Percentiles rank a stretch among this genome's conserved stretches.
Evolutionary conservation across 306 rosid species (phyloP).

Genomic region (Lagenaria siceraria): DNA sequence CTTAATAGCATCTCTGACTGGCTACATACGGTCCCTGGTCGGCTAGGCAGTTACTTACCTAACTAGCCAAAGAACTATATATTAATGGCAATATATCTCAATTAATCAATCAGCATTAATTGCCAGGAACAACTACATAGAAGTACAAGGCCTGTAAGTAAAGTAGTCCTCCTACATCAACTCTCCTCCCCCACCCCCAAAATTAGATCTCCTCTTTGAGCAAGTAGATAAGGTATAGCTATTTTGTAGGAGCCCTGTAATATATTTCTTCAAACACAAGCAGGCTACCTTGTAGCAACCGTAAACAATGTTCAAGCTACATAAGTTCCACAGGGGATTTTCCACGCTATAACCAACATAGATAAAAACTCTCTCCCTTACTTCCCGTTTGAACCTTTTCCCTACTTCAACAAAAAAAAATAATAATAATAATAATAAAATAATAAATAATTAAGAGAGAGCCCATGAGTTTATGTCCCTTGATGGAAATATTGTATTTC

Average conservation of each 20-base stretch:
- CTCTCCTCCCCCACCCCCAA: neutral
- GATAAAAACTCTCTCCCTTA: neutral
- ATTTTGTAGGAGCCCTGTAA: neutral
- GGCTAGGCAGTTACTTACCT: neutral
- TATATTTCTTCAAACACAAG: neutral
- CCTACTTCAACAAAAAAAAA: neutral
- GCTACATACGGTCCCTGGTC: neutral
- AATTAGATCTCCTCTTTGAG: neutral
- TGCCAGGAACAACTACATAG: neutral
- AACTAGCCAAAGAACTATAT: neutral
- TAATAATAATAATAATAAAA: no score
- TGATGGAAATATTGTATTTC: neutral
- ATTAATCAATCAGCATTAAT: neutral
- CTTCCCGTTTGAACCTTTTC: neutral
- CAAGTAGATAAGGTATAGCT: neutral
- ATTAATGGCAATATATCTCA: neutral
- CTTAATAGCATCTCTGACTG: neutral
- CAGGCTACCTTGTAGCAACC: neutral
- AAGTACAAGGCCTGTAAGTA: neutral
- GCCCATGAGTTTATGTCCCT: neutral
- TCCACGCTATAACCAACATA: neutral
- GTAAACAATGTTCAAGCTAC: neutral
- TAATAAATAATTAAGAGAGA: no score
- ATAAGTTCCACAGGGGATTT: neutral
- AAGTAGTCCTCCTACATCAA: neutral